Base-by-base conservation (phyloP, 2,329 filamentous ascomycete genomes). In the Colletotrichum euphorbiae region DNA sequence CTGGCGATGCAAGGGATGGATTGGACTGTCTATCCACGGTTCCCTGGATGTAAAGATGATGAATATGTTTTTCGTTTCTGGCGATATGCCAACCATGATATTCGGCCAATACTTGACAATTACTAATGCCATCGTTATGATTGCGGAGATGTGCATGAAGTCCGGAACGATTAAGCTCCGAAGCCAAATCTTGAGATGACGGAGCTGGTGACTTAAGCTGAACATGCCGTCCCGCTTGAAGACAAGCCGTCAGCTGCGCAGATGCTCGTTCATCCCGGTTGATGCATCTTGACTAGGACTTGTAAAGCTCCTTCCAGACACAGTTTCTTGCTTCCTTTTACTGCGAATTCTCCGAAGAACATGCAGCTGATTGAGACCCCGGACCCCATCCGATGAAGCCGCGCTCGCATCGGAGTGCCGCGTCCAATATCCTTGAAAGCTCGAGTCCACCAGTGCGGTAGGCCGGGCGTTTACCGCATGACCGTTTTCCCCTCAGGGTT, bases 351-450 rank as follows among this genome's bases (percentile, higher is more conserved):
- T 28, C 28, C 3, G 2, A 7, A 28, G 2, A 2, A 28, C 7
- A 17, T 33, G 8, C 6, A n/a, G 28, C 6, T 51, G 4, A 24
- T 6, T 12, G 12, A 51, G 24, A 4, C 33, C 6, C 7, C 12
- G 24, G 17, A n/a, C 61, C 57, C 33, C 21, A 1, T 36, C 52
- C n/a, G 28, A 43, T 21, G 13, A 19, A 24, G 28, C 58, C 61
- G 38, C 45, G 24, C 60, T 68, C 65, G 65, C 65, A 68, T 68
- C 52, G 60, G 52, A 48, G 38, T 48, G 60, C 46, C 31, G 52
- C 31, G 48, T 54, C 19, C 55, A 55, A 50, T 15, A 33, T 65
- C n/a, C 52, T 55, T 42, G 28, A 12, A 21, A 64, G 60, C 52
- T 52, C 52, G 52, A 64, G 60, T 24, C 45, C 38, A n/a, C 56